Conservation (phyloP, 371 early-diverging fungal species). For the Actinomortierella wolfii region DNA sequence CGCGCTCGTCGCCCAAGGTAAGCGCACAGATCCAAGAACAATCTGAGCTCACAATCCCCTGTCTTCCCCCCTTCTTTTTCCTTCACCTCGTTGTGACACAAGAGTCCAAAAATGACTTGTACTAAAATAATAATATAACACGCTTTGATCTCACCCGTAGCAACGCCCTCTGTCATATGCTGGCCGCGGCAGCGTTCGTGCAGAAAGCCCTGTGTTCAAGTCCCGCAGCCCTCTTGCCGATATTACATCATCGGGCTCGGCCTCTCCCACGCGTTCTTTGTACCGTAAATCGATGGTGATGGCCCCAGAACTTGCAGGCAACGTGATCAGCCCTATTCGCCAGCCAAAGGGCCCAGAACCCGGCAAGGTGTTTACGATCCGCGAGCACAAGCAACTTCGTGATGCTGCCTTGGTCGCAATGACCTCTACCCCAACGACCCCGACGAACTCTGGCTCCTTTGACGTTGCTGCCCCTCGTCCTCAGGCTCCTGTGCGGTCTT, state of each 20-base stretch:
- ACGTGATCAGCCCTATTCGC: constrained; percentile 59
- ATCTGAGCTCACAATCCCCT: too few species aligned
- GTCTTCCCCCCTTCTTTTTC: too few species aligned
- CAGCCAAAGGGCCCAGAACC: constrained; percentile 67
- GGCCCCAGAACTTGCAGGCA: constrained; percentile 16
- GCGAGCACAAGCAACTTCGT: constrained; percentile 36
- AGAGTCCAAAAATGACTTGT: too few species aligned
- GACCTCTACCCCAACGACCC: too few species aligned
- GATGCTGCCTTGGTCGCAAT: constrained; percentile 30
- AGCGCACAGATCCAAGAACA: too few species aligned
- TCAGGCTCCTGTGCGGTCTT: too few species aligned
- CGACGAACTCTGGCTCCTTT: too few species aligned
- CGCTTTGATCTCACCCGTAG: constrained; percentile 6
- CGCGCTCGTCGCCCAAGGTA: too few species aligned
- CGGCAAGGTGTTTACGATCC: constrained; percentile 54
- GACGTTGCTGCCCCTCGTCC: too few species aligned
- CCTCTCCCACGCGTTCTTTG: constrained; percentile 36
- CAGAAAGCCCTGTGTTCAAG: constrained; percentile 36
- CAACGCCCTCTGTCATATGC: constrained; percentile 43
- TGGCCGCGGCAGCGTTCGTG: constrained; percentile 32
- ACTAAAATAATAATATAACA: too few species aligned
- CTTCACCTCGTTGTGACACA: too few species aligned
- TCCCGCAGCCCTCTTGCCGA: constrained; percentile 20
- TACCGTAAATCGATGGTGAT: constrained; percentile 38
- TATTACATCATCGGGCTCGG: constrained; percentile 31